Conservation (phyloP, 768 basidiomycete genomes). For the Podaxis carcinomalis region DNA sequence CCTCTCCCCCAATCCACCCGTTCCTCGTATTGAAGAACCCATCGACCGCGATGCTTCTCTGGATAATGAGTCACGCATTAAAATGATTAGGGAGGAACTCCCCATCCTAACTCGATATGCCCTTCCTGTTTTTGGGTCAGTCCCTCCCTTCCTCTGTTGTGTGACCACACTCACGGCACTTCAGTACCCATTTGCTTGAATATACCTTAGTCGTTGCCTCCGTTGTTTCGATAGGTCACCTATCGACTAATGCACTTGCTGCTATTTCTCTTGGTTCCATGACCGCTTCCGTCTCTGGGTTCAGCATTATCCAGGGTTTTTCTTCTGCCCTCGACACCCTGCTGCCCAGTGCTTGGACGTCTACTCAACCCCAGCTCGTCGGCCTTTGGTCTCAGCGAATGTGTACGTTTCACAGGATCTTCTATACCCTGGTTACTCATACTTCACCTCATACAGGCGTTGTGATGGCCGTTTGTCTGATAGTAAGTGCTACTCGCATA, state of each 20-base stretch:
- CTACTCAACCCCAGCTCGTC: slow-evolving; percentile 74
- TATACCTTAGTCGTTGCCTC: slow-evolving; percentile 82
- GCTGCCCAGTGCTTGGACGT: slow-evolving; percentile 94
- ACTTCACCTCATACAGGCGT: slow-evolving; percentile 39
- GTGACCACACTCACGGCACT: not conserved
- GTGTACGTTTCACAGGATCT: slow-evolving; percentile 42
- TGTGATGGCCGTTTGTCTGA: slow-evolving; percentile 50
- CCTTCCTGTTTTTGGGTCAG: slow-evolving; percentile 65
- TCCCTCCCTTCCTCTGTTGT: slow-evolving; percentile 18
- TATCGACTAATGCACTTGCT: slow-evolving; percentile 85
- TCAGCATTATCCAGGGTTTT: slow-evolving; percentile 80
- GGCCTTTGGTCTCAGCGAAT: slow-evolving; percentile 91
- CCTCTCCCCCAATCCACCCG: slow-evolving; percentile 38
- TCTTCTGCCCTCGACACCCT: slow-evolving; percentile 87
- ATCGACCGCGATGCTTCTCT: slow-evolving; percentile 29
- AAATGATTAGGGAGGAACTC: slow-evolving; percentile 55
- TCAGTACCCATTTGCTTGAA: slow-evolving; percentile 76
- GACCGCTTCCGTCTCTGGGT: slow-evolving; percentile 71
- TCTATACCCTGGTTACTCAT: not conserved
- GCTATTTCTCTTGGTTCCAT: slow-evolving; percentile 73
- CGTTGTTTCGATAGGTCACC: slow-evolving; percentile 85
- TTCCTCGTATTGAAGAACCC: slow-evolving; percentile 54
- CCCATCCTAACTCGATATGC: slow-evolving; percentile 58
- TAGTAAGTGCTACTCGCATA: slow-evolving; percentile 43
- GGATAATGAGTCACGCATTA: slow-evolving; percentile 25